Percentiles rank a stretch among this genome's conserved stretches.
Conservation (phyloP, 1,284 basidiomycete species). For the Erythrobasidium hasegawianum region DNA sequence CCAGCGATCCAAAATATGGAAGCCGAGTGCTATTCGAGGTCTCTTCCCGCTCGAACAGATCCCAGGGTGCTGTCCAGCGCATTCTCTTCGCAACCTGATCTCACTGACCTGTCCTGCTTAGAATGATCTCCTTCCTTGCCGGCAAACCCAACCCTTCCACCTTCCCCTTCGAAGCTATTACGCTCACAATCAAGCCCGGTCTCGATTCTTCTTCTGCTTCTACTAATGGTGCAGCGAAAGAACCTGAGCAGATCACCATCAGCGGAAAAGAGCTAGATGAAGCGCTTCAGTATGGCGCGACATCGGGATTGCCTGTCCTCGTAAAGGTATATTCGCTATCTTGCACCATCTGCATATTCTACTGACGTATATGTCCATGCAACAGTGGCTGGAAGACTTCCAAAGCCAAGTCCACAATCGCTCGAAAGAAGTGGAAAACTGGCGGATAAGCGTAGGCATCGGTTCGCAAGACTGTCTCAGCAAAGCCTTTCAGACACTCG, state of each 20-base stretch:
- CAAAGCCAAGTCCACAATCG: constrained; percentile 44
- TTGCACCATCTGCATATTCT: too few relatives aligned
- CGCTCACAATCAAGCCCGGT: constrained; percentile 53
- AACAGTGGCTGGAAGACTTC: constrained; percentile 45
- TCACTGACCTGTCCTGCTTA: background rate
- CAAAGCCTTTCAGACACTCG: constrained; percentile 63
- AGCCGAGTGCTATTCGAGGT: constrained; percentile 34
- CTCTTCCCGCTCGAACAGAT: constrained; percentile 36
- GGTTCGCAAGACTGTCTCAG: constrained; percentile 85
- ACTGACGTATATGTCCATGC: too few relatives aligned
- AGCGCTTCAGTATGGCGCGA: constrained; percentile 57
- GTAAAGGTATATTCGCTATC: constrained; percentile 56
- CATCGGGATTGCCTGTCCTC: constrained; percentile 64
- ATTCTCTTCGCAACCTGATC: background rate
- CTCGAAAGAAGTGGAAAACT: constrained; percentile 58
- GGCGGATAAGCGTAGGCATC: constrained; percentile 71
- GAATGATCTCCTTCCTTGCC: constrained; percentile 47
- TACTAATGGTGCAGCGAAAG: background rate
- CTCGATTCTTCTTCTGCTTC: constrained; percentile 28
- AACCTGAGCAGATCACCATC: constrained; percentile 43
- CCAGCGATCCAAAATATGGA: constrained; percentile 32
- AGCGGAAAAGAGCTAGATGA: constrained; percentile 47
- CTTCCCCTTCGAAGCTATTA: constrained; percentile 80
- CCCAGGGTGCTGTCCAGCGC: constrained; percentile 10
- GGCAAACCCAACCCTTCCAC: constrained; percentile 76